Conservation (phyloP, 176 grass and related monocot species). For the Phoenix dactylifera region DNA sequence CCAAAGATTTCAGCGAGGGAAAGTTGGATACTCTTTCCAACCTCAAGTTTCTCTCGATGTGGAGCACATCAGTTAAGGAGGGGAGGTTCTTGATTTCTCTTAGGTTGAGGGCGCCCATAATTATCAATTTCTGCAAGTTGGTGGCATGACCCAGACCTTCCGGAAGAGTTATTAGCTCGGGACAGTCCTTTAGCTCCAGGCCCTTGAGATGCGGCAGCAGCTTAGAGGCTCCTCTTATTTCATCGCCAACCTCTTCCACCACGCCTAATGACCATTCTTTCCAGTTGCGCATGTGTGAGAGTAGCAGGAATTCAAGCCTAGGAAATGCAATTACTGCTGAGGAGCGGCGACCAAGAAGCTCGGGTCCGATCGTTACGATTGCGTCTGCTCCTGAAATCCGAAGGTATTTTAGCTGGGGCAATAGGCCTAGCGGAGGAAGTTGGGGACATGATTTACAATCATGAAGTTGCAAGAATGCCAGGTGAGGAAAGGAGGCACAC, state of each 20-base stretch:
- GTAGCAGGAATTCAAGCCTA: slow-evolving; percentile 3
- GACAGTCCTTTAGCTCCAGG: no score
- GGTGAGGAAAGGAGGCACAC: slow-evolving; percentile 9
- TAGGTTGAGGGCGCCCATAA: no score
- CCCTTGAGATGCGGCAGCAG: no score
- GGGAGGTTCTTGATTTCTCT: neutral
- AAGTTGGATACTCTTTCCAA: slow-evolving; percentile 23
- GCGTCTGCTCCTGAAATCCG: slow-evolving; percentile 4
- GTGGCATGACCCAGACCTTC: no score
- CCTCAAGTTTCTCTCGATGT: neutral
- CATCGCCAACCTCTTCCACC: neutral
- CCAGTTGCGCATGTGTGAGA: slow-evolving; percentile 19
- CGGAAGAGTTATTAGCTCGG: no score
- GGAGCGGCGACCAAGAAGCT: slow-evolving; percentile 9
- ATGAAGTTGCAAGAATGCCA: neutral
- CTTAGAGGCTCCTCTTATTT: no score
- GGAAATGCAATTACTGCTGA: slow-evolving; percentile 1
- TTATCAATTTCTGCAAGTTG: no score
- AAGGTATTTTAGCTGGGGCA: slow-evolving; percentile 20
- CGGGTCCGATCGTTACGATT: slow-evolving; percentile 19
- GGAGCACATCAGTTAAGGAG: neutral
- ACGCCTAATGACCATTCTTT: slow-evolving; percentile 10
- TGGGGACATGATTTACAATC: slow-evolving; percentile 10
- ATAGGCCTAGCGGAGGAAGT: slow-evolving; percentile 22
- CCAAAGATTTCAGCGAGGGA: slow-evolving; percentile 2